Base-by-base conservation (phyloP, 2,329 filamentous ascomycete genomes). In the Nemania bipapillata region DNA sequence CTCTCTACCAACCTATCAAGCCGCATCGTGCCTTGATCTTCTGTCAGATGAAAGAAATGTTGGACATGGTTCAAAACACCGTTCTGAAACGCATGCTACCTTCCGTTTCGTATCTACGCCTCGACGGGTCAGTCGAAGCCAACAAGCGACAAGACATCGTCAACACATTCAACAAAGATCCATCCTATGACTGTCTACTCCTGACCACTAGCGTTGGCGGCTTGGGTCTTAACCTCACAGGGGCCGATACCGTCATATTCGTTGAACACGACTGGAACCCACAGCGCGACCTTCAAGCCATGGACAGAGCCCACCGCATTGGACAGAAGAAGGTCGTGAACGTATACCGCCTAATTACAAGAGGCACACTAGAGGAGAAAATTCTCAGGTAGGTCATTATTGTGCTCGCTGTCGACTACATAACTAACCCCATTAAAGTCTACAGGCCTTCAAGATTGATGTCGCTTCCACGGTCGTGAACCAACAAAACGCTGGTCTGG, bases 241-340 rank as follows among this genome's bases (percentile, higher is more conserved):
- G 96, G 73, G 96, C 96, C 3, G 96, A 99, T 81, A 99, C 96
- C 0, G 96, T 99, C 80, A 99, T 99, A 75, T 99, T 99, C 77
- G 96, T 99, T 32, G 96, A 99, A 81, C 96, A 99, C 81, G 96
- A 99, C 81, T 99, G 96, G 96, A 99, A 99, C 79, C 96, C 96
- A 35, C 96, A 99, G 79, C 97, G 97, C 81, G 96, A 99, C 81
- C 89, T 99, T 74, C 96, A 99, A 79, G 96, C 96, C 73, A 99
- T 99, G 96, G 96, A 99, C 79, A 93, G 96, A 68, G 96, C 96
- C 8, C 96, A 99, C 85, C 91, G 96, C 74, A 98, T 99, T 76
- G 96, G 96, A 1, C 96, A 99, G 84, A 99, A 99, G 89, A 99
- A 98, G 87, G 96, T 98, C 42, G 96, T 99, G 74, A 99, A 99